Percentiles rank a stretch among this genome's conserved stretches.
phyloP scores from a whole-genome alignment of 192 early-diverging fungal genomes.

The Irineochytrium annulatum region DNA sequence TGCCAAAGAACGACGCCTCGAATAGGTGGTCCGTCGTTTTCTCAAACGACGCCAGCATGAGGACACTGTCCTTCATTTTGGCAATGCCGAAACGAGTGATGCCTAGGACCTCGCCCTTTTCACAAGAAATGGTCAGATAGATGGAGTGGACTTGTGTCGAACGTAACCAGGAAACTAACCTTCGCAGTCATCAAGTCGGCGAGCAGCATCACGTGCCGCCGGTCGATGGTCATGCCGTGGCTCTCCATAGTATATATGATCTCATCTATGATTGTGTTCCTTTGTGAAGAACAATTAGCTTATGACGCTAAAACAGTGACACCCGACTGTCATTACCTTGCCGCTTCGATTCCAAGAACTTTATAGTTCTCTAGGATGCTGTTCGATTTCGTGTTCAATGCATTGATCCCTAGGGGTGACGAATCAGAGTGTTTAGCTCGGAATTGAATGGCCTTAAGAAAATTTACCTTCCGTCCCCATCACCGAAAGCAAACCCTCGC shows the following conservation, averaged over 20 bases:
- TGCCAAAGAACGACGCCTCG: constrained; percentile 93
- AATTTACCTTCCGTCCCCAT: constrained; percentile 90
- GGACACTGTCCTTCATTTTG: constrained; percentile 98
- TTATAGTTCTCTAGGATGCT: constrained; percentile 88
- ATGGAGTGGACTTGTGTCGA: not conserved
- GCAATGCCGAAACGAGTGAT: constrained; percentile 98
- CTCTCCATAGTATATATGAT: constrained; percentile 77
- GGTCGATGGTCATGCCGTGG: constrained; percentile 94
- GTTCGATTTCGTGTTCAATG: constrained; percentile 74
- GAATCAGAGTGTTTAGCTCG: no score
- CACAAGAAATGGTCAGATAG: constrained; percentile 5
- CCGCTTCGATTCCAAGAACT: constrained; percentile 95
- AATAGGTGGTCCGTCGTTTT: constrained; percentile 99
- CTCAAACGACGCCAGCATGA: constrained; percentile 99
- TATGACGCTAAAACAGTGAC: constrained; percentile 7
- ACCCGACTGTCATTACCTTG: constrained; percentile 50
- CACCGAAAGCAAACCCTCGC: constrained; percentile 85
- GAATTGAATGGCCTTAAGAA: no score
- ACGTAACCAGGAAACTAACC: constrained; percentile 33
- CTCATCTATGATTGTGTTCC: constrained; percentile 84
- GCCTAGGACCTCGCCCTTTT: constrained; percentile 90
- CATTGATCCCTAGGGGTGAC: constrained; percentile 59
- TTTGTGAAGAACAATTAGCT: not conserved
- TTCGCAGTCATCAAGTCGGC: constrained; percentile 98
- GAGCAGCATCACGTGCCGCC: constrained; percentile 92